Evolutionary conservation across 495 filamentous ascomycete species (phyloP), one percentile per base, ranked within the genome.

Genomic region (Pyronema omphalodes): DNA sequence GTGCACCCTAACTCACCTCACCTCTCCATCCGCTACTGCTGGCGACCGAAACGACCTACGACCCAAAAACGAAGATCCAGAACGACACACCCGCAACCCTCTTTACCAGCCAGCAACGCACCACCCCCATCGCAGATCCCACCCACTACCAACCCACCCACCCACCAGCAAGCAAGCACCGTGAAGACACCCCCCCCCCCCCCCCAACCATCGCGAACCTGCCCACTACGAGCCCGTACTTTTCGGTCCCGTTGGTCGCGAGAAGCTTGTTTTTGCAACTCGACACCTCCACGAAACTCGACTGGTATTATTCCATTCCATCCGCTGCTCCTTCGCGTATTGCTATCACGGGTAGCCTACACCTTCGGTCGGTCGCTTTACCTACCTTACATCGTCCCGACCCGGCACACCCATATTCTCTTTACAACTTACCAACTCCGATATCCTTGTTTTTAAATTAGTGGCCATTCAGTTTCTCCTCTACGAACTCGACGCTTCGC

Each of bases 361-460:
- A 14, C 18, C 50, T 17, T 52, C 50, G 50, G 37, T 52, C 50
- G 50, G 37, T 52, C 50, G 50, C 50, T 52, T 52, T 35, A 52
- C n/a, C n/a, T n/a, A 17, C 35, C 12, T 11, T 51, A 15, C 8
- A 18, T 43, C 50, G 35, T 43, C 36, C 50, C 50, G 35, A 52
- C 50, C 50, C 37, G 50, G 29, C 11, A 8, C 29, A 14, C 37
- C 19, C 50, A 33, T 17, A 40, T 33, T 43, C 37, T 40, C 23
- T 18, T 43, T 1, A 8, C 50, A 8, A 52, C 41, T 40, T 29
- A 47, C 44, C 11, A 29, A 29, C 23, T n/a, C 19, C 12, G 7
- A 15, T 43, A 40, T 37, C 50, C n/a, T 19, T 33, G 11, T 50
- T 50, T 8, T 36, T 37, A 6, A 33, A 8, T 1, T 37, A 43